Evolutionary conservation across 1,284 basidiomycete genomes (phyloP).

Genomic region (Ganoderma meredithae): DNA sequence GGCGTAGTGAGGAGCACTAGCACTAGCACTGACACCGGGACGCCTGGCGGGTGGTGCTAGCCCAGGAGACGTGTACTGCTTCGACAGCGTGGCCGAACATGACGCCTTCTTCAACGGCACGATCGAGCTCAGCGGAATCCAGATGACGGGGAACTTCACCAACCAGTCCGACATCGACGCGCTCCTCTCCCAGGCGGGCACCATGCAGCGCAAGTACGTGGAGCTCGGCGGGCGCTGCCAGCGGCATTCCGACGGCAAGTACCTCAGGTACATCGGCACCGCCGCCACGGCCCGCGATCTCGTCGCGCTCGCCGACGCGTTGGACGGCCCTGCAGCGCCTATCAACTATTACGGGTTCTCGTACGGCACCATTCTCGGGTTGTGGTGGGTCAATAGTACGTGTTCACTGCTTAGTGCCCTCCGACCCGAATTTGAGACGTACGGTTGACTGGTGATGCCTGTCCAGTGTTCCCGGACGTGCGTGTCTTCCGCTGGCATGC

Average conservation of each 20-base stretch:
- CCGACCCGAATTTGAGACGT: too few relatives aligned
- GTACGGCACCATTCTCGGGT: conserved; percentile 27
- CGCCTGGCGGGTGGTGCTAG: background rate
- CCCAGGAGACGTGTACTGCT: conserved; percentile 24
- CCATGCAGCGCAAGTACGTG: conserved; percentile 22
- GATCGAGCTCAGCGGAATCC: conserved; percentile 17
- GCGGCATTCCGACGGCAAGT: background rate
- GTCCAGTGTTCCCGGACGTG: conserved; percentile 28
- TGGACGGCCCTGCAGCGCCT: conserved; percentile 23
- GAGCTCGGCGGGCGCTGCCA: conserved; percentile 18
- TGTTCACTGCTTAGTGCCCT: background rate
- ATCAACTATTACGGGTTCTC: conserved; percentile 27
- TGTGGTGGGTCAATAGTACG: conserved; percentile 29
- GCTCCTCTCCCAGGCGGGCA: conserved; percentile 15
- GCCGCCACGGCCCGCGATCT: conserved; percentile 28
- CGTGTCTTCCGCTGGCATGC: background rate
- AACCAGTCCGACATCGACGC: conserved; percentile 10
- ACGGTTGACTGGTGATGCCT: too few relatives aligned
- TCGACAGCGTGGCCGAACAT: conserved; percentile 15
- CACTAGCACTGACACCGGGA: background rate
- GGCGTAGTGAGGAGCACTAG: too few relatives aligned
- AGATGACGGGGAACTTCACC: conserved; percentile 22
- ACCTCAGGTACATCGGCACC: conserved; percentile 28
- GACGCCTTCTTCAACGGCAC: conserved; percentile 23
- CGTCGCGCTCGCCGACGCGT: conserved; percentile 26